phyloP scores from a whole-genome alignment of 1,139 yeast species.

The Arxiozyma heterogenica region DNA sequence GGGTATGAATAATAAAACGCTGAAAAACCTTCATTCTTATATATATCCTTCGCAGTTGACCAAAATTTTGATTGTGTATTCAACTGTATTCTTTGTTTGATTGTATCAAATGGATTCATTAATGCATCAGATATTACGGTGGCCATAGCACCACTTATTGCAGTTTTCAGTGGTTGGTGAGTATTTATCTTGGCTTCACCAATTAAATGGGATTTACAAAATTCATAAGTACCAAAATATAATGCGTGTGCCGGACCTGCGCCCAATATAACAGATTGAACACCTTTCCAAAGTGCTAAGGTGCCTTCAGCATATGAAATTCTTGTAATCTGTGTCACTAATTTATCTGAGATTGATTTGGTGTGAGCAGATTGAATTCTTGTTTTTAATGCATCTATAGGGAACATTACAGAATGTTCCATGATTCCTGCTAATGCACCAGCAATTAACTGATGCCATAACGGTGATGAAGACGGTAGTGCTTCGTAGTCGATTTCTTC shows the following conservation, averaged over 20 bases:
- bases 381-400: slow-evolving; percentile 89
- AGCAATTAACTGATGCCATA: slow-evolving; percentile 72
- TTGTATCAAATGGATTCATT: slow-evolving; percentile 95
- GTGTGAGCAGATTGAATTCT: slow-evolving; percentile 66
- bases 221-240: slow-evolving; percentile 87
- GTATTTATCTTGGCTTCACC: slow-evolving; percentile 26
- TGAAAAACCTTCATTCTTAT: slow-evolving; percentile 62
- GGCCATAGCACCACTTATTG: slow-evolving; percentile 84
- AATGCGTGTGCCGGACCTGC: slow-evolving; percentile 99
- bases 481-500: slow-evolving; percentile 69
- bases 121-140: slow-evolving; percentile 86
- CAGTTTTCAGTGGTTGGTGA: slow-evolving; percentile 63
- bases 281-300: slow-evolving; percentile 85
- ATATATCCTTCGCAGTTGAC: slow-evolving; percentile 40
- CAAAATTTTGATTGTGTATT: slow-evolving; percentile 31
- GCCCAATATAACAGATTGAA: slow-evolving; percentile 82
- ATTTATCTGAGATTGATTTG: slow-evolving; percentile 36
- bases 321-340: slow-evolving; percentile 50
- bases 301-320: slow-evolving; percentile 86
- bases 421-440: slow-evolving; percentile 98
- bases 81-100: slow-evolving; percentile 78
- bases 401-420: slow-evolving; percentile 97
- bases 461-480: slow-evolving; percentile 77
- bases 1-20: slow-evolving; percentile 93
- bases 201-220: slow-evolving; percentile 43